phyloP scores from a whole-genome alignment of 805 yeast species.

The Candida piceae region DNA sequence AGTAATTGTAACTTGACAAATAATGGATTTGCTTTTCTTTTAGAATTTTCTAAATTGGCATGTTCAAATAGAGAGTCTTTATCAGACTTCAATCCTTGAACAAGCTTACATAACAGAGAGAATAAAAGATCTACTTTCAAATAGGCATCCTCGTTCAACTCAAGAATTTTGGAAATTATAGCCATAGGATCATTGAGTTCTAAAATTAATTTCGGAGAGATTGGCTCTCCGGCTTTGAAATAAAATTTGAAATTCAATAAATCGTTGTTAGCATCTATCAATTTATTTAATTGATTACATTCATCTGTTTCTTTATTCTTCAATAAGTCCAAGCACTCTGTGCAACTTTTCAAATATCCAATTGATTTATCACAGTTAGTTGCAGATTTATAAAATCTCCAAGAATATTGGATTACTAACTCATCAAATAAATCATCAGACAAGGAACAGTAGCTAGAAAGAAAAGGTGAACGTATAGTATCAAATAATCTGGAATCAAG shows the following conservation, averaged over 20 bases:
- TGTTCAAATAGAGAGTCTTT: no score
- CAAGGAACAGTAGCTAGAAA: conserved; percentile 17
- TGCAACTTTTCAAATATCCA: conserved; percentile 24
- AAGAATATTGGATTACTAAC: conserved; percentile 14
- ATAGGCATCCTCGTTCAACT: conserved; percentile 47
- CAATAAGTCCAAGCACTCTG: conserved; percentile 17
- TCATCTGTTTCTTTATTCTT: conserved; percentile 1
- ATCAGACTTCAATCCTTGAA: no score
- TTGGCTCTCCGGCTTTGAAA: conserved; percentile 26
- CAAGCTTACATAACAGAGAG: no score
- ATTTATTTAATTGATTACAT: conserved; percentile 5
- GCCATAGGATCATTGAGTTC: conserved; percentile 21
- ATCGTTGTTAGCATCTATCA: conserved; percentile 19
- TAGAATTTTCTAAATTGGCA: no score
- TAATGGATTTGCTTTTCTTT: conserved; percentile 27
- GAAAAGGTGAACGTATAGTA: conserved; percentile 13
- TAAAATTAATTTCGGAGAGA: conserved; percentile 24
- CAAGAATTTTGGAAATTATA: conserved; percentile 35
- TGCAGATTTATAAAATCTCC: conserved; percentile 26
- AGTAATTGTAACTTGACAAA: conserved; percentile 28
- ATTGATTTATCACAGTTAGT: conserved; percentile 24
- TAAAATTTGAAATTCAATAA: conserved; percentile 27
- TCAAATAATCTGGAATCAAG: conserved; percentile 18
- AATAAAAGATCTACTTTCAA: no score
- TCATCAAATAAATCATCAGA: conserved; percentile 6